Evolutionary conservation across 2,329 filamentous ascomycete genomes (phyloP), one percentile per base, ranked within the genome.

Genomic region (Penicillium sp.): DNA sequence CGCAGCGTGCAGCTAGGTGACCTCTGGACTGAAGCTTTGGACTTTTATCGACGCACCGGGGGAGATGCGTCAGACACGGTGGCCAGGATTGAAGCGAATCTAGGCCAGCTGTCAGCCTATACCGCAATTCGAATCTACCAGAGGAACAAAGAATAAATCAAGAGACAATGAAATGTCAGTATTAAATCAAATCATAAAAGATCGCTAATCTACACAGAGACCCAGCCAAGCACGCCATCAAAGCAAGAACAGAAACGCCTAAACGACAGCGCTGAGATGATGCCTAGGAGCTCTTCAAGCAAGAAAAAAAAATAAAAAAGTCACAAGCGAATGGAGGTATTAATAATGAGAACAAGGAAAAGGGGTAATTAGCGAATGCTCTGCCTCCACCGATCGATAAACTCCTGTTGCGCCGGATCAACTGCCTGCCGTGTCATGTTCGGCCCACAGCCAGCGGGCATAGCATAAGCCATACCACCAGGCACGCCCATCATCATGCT

Each of bases 351-450:
- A 60, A 55, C 50, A 52, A 56, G 55, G 27, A 47, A 55, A 54
- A 33, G 47, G 16, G 22, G 43, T 31, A 46, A 43, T 37, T 66
- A 73, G 36, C 65, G 66, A 55, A 78, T 72, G 56, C 76, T 77
- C 62, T 82, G 78, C 67, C 85, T 80, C 85, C 85, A 87, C 36
- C 80, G 82, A 75, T 87, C 83, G 72, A 87, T 86, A 59, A 83
- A 75, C 59, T 82, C 83, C 55, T 83, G 76, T 67, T 85, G 83
- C 54, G 76, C 76, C 4, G 78, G 73, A 68, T 84, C 78, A 69
- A 82, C 74, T n/a, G 70, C 67, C 31, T 70, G 71, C 58, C 73
- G 69, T 31, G 69, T 67, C 63, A 68, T 66, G 55, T 62, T 71
- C 5, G 70, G 63, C 27, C 58, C 65, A 52, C 66, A 64, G 40